phyloP scores from a whole-genome alignment of 805 yeast genomes.

The Yarrowia keelungensis region DNA sequence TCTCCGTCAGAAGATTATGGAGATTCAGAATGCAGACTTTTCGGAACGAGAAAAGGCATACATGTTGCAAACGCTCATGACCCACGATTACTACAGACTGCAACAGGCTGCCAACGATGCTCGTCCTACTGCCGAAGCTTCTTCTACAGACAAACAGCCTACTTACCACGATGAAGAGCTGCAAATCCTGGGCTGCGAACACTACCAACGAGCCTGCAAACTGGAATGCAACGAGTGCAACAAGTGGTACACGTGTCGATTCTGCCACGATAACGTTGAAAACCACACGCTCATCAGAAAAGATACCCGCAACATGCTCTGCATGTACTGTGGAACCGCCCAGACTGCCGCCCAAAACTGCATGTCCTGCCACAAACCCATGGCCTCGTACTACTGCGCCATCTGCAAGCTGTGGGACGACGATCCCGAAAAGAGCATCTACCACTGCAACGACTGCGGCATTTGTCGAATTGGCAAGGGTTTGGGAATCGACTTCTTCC shows the following conservation, averaged over 20 bases:
- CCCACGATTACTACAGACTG: constrained; percentile 47
- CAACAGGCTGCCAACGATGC: constrained; percentile 24
- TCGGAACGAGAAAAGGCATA: constrained; percentile 50
- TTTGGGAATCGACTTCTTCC: constrained; percentile 86
- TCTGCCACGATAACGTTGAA: constrained; percentile 72
- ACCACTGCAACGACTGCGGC: constrained; percentile 92
- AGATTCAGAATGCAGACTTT: constrained; percentile 46
- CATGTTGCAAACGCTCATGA: constrained; percentile 51
- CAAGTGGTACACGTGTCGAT: constrained; percentile 80
- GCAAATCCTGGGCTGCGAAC: constrained; percentile 73
- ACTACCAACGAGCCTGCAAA: constrained; percentile 84
- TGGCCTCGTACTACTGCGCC: constrained; percentile 80
- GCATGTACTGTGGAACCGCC: constrained; percentile 79
- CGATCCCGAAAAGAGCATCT: constrained; percentile 73
- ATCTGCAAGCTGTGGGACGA: constrained; percentile 86
- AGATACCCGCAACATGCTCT: constrained; percentile 70
- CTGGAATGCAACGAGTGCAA: constrained; percentile 78
- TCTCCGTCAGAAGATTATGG: constrained; percentile 48
- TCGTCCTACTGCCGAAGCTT: constrained; percentile 6
- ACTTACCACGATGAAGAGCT: constrained; percentile 55
- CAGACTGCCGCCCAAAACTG: constrained; percentile 79
- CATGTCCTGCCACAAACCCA: constrained; percentile 65
- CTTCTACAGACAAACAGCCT: constrained; percentile 53
- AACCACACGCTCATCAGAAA: constrained; percentile 65
- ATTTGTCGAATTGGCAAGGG: constrained; percentile 92